These are phyloP conservation scores for Calonectria montana DNA, from an alignment of 2,329 filamentous ascomycete genomes.

Conservation along the genomic window DNA sequence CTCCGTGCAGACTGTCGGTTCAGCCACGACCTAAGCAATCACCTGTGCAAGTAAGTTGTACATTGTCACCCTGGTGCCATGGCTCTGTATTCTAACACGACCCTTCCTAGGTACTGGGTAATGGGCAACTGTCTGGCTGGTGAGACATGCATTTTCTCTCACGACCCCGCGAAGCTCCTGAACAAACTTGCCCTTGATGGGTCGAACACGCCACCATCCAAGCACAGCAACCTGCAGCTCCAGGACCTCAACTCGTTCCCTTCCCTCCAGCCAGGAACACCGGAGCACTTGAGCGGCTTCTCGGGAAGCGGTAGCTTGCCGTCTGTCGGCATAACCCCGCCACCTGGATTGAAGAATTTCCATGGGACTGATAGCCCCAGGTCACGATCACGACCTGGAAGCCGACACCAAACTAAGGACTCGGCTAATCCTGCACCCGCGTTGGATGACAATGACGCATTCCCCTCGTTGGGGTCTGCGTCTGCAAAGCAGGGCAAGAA, in stretches of 20 bases:
- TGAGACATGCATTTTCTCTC: conserved; percentile 94
- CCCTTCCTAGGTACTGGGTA: conserved; percentile 82
- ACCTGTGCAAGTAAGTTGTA: conserved; percentile 92
- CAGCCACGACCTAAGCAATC: conserved; percentile 94
- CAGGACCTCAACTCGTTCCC: conserved; percentile 90
- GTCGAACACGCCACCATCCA: conserved; percentile 71
- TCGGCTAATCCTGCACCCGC: conserved; percentile 75
- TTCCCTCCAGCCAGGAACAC: conserved; percentile 70
- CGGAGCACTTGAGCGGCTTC: conserved; percentile 68
- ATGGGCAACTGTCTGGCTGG: conserved; percentile 95
- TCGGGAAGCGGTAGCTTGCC: conserved; percentile 62
- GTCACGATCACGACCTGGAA: conserved; percentile 84
- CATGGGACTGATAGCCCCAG: conserved; percentile 72
- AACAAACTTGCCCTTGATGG: conserved; percentile 83
- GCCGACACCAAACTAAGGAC: conserved; percentile 75
- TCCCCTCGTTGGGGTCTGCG: conserved; percentile 86
- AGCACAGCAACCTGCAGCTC: conserved; percentile 78
- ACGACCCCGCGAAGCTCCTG: conserved; percentile 89
- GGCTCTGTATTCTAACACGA: conserved; percentile 15
- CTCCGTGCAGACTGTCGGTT: conserved; percentile 96
- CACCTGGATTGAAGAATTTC: conserved; percentile 76
- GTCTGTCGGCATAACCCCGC: conserved; percentile 71
- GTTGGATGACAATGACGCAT: conserved; percentile 94
- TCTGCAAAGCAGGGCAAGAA: conserved; percentile 85
- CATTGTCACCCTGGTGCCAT: neutral